Percentiles rank a stretch among this genome's conserved stretches.
These are phyloP conservation scores for Kurtzmaniella quercitrusa DNA, from an alignment of 1,139 yeast genomes.

Conservation along the genomic window DNA sequence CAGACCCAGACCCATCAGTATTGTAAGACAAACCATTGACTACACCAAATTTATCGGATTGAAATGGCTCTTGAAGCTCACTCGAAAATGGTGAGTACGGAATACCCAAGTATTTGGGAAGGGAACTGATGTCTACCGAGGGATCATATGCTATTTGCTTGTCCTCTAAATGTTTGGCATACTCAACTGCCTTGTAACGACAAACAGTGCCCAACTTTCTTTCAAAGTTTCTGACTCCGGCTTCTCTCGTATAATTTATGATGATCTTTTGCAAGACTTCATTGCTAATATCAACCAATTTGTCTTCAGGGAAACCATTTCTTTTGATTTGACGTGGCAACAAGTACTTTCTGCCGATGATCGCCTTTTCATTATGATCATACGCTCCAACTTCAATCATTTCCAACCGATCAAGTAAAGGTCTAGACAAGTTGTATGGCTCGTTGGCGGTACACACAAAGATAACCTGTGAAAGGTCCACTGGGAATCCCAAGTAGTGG, in stretches of 20 bases:
- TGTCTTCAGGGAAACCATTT: constrained; percentile 58
- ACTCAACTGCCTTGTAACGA: constrained; percentile 79
- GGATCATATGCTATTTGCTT: constrained; percentile 26
- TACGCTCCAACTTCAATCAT: constrained; percentile 78
- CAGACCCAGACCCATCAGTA: constrained; percentile 85
- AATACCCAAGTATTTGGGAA: constrained; percentile 51
- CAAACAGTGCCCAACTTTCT: constrained; percentile 70
- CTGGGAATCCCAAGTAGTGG: constrained; percentile 84
- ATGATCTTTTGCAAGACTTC: constrained; percentile 60
- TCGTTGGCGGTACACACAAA: constrained; percentile 93
- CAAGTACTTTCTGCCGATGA: constrained; percentile 67
- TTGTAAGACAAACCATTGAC: constrained; percentile 92
- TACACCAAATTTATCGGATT: constrained; percentile 53
- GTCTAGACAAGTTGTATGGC: constrained; percentile 68
- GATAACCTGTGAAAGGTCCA: constrained; percentile 78
- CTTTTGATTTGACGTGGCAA: constrained; percentile 75
- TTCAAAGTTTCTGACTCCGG: constrained; percentile 83
- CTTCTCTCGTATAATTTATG: constrained; percentile 74
- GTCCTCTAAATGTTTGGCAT: constrained; percentile 35
- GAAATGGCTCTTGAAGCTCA: constrained; percentile 24
- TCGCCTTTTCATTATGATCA: constrained; percentile 72
- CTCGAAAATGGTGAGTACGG: constrained; percentile 35
- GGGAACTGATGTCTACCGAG: constrained; percentile 37
- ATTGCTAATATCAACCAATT: constrained; percentile 36
- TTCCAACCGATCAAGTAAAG: constrained; percentile 84